phyloP scores from a whole-genome alignment of 2,329 filamentous ascomycete genomes.

The Colletotrichum siamense region DNA sequence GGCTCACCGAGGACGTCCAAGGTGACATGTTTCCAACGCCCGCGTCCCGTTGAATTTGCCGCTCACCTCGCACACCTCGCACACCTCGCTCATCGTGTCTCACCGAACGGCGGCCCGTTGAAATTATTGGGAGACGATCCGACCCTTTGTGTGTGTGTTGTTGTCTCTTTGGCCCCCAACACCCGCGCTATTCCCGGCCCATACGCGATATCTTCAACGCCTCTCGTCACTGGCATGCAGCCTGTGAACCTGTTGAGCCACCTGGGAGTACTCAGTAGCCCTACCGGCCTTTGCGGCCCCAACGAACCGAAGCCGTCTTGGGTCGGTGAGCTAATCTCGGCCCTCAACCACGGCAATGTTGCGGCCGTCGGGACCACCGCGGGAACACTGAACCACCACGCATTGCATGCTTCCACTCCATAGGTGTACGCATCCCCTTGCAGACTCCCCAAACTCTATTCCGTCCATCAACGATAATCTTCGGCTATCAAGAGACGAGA shows the following conservation, averaged over 20 bases:
- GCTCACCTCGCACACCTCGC: neutral
- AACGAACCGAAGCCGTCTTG: conserved; percentile 11
- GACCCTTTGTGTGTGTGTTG: neutral
- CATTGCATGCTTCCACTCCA: neutral
- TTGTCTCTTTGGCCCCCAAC: neutral
- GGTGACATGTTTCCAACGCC: neutral
- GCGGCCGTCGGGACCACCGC: neutral
- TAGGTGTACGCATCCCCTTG: neutral
- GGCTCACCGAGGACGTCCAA: neutral
- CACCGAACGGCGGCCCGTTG: conserved; percentile 3
- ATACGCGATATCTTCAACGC: neutral
- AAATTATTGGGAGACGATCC: neutral
- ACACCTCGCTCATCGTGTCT: neutral
- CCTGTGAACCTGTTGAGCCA: conserved; percentile 15
- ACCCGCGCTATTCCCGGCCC: neutral
- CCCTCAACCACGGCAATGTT: neutral
- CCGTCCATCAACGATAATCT: neutral
- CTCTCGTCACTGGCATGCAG: neutral
- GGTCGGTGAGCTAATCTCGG: conserved; percentile 6
- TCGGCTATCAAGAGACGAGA: neutral
- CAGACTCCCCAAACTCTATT: neutral
- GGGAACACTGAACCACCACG: neutral
- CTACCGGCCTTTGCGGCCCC: conserved; percentile 3
- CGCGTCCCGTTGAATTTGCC: neutral
- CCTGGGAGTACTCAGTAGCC: neutral